A percentile compares a stretch with the other conserved stretches of the same genome.
Conservation (phyloP, 2,329 filamentous ascomycete species). For the Aspergillus jensenii region DNA sequence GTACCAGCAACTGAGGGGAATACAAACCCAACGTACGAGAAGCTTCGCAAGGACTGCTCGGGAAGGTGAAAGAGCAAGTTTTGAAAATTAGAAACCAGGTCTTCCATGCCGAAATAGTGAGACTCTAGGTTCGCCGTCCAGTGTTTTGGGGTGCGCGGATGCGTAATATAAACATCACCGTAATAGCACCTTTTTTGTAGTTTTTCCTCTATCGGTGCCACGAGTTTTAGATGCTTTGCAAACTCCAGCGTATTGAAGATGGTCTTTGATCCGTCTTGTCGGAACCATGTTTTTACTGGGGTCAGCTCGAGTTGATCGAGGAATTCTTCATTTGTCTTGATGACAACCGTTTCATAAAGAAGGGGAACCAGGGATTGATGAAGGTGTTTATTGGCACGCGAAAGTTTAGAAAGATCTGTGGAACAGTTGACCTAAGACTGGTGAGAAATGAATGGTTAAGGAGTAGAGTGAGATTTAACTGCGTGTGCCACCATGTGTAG, state of each 20-base stretch:
- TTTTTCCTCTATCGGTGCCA: background rate
- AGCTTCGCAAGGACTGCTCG: too few relatives aligned
- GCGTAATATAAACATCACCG: background rate
- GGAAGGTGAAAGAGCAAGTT: too few relatives aligned
- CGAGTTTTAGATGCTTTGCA: background rate
- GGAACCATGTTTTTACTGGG: background rate
- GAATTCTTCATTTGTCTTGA: background rate
- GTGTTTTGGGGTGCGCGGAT: background rate
- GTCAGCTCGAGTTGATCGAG: background rate
- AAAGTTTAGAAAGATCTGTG: background rate
- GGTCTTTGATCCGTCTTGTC: background rate
- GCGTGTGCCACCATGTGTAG: background rate
- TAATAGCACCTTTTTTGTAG: background rate
- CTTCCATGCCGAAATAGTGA: too few relatives aligned
- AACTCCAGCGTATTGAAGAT: background rate
- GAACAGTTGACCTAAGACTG: background rate
- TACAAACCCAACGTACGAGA: too few relatives aligned
- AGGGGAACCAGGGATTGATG: background rate
- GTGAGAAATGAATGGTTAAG: background rate
- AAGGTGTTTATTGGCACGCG: background rate
- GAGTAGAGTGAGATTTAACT: background rate
- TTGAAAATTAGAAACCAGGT: too few relatives aligned
- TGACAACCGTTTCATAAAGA: background rate
- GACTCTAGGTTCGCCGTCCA: background rate
- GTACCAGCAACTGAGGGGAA: too few relatives aligned